These are phyloP conservation scores for Cladosporium phlei DNA, from an alignment of 2,329 filamentous ascomycete genomes.

Conservation along the genomic window DNA sequence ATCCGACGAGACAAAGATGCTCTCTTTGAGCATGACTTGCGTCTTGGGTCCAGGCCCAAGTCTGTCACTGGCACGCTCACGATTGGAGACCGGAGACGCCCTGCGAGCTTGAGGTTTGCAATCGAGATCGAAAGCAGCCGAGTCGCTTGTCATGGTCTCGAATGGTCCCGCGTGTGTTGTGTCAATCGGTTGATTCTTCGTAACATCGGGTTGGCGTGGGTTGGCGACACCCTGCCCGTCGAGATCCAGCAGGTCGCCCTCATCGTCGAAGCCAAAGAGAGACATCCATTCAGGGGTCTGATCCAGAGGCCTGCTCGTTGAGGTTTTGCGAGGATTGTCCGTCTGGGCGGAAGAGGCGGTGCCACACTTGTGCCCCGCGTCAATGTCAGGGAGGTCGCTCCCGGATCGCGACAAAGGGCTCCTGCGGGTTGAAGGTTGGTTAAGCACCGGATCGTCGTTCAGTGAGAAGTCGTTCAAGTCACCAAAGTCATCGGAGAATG, in stretches of 20 bases:
- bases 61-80: too few relatives aligned
- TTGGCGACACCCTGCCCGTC: neutral
- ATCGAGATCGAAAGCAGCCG: neutral
- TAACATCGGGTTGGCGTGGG: neutral
- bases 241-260: neutral
- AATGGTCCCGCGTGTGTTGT: neutral
- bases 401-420: neutral
- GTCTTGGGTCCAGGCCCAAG: too few relatives aligned
- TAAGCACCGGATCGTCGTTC: constrained; percentile 4
- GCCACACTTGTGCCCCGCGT: constrained; percentile 23
- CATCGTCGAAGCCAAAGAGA: neutral
- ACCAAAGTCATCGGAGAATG: constrained; percentile 21
- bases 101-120: too few relatives aligned
- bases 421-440: neutral
- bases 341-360: neutral
- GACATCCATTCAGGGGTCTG: too few relatives aligned
- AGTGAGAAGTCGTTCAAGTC: constrained; percentile 16
- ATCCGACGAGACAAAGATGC: too few relatives aligned
- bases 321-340: too few relatives aligned
- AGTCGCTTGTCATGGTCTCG: constrained; percentile 7
- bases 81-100: too few relatives aligned
- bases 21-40: too few relatives aligned
- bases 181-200: neutral
- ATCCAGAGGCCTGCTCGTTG: too few relatives aligned
- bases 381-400: neutral